Evolutionary conservation across 1,284 basidiomycete genomes (phyloP).

Genomic region (Cutaneotrichosporon cyanovorans): DNA sequence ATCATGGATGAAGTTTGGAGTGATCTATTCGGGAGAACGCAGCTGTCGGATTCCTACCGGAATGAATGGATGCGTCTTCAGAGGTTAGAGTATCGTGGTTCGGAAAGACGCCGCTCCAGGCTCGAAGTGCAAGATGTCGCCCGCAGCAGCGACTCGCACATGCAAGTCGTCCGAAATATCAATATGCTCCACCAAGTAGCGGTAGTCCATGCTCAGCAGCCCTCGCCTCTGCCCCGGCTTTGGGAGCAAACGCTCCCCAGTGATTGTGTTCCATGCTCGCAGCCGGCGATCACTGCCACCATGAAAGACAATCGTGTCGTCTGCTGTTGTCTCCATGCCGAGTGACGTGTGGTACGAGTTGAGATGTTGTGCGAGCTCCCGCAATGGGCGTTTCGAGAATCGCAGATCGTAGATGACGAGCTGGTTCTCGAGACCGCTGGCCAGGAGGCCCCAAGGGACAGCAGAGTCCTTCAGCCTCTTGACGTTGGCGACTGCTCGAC

Average conservation of each 20-base stretch:
- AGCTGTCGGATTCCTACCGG: too few relatives aligned
- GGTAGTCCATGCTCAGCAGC: conserved; percentile 3
- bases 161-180: conserved; percentile 11
- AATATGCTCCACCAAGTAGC: conserved; percentile 8
- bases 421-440: conserved; percentile 31
- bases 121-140: conserved; percentile 12
- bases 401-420: conserved; percentile 36
- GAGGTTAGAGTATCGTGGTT: too few relatives aligned
- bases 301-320: conserved; percentile 29
- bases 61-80: too few relatives aligned
- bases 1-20: too few relatives aligned
- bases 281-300: conserved; percentile 32
- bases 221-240: neutral
- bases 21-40: too few relatives aligned
- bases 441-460: conserved; percentile 37
- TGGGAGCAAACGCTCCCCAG: conserved; percentile 17
- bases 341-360: conserved; percentile 28
- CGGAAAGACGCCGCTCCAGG: neutral
- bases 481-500: conserved; percentile 33
- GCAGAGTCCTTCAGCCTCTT: conserved; percentile 32
- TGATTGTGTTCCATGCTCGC: conserved; percentile 28
- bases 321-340: conserved; percentile 27
- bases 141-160: conserved; percentile 7
- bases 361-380: conserved; percentile 25
- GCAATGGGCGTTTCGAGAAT: conserved; percentile 22